Percentiles rank a stretch among this genome's conserved stretches.
These are phyloP conservation scores for Penicillium manginii DNA, from an alignment of 495 filamentous ascomycete species.

Conservation along the genomic window DNA sequence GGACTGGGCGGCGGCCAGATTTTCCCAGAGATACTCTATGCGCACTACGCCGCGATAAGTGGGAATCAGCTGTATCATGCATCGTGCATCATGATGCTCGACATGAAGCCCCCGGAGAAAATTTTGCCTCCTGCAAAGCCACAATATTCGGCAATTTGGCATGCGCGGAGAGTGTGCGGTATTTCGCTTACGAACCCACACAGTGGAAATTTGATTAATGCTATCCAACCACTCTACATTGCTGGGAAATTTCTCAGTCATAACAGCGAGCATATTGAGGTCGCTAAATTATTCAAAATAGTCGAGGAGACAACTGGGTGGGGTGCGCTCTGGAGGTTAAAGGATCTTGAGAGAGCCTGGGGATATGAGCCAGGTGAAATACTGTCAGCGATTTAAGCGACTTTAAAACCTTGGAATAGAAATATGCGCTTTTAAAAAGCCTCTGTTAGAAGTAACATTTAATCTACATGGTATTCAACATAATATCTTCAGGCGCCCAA, in stretches of 20 bases:
- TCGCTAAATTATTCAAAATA: conserved; percentile 36
- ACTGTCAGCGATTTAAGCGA: conserved; percentile 25
- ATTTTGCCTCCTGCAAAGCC: conserved; percentile 23
- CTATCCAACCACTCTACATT: conserved; percentile 51
- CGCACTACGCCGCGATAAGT: conserved; percentile 46
- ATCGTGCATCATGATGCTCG: conserved; percentile 42
- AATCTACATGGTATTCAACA: neutral
- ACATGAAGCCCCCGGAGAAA: conserved; percentile 33
- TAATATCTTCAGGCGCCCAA: neutral
- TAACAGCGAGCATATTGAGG: conserved; percentile 40
- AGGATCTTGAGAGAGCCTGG: conserved; percentile 44
- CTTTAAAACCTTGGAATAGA: too few relatives aligned
- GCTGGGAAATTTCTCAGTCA: conserved; percentile 47
- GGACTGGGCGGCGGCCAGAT: conserved; percentile 29
- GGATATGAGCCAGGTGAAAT: conserved; percentile 40
- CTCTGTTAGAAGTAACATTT: neutral
- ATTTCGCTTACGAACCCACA: conserved; percentile 50
- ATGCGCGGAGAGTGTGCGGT: conserved; percentile 48
- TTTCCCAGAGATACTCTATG: conserved; percentile 44
- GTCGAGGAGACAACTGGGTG: conserved; percentile 47
- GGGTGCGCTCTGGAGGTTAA: conserved; percentile 42
- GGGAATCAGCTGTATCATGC: conserved; percentile 50
- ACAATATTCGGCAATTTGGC: conserved; percentile 39
- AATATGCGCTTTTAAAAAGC: too few relatives aligned
- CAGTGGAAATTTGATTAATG: conserved; percentile 47